phyloP scores from a whole-genome alignment of 2,329 filamentous ascomycete species.

The Zarea fungicola region DNA sequence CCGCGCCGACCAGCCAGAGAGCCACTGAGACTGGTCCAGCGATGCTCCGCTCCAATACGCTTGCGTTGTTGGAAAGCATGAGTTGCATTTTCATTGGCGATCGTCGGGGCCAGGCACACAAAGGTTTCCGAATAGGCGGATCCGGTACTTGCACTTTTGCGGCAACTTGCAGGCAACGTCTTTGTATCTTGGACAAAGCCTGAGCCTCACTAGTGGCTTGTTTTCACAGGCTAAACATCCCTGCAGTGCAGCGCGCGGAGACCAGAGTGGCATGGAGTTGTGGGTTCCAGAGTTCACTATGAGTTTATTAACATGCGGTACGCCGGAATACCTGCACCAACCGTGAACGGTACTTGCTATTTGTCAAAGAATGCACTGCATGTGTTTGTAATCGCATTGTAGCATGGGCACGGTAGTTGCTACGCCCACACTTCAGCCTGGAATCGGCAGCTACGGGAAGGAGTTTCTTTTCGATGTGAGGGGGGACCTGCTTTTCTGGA shows the following conservation, averaged over 20 bases:
- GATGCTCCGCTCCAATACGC: neutral
- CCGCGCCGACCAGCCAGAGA: neutral
- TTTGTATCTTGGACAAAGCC: too few species aligned
- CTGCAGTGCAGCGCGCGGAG: neutral
- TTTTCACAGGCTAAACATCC: neutral
- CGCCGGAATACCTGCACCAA: conserved; percentile 1
- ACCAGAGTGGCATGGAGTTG: neutral
- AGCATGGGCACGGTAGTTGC: neutral
- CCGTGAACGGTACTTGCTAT: conserved; percentile 5
- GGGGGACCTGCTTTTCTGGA: neutral
- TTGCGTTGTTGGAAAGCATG: too few species aligned
- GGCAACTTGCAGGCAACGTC: too few species aligned
- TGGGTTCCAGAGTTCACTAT: neutral
- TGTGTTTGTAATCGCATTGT: neutral
- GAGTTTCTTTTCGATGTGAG: too few species aligned
- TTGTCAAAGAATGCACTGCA: neutral
- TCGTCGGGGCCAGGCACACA: too few species aligned
- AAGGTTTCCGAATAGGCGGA: too few species aligned
- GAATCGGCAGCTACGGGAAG: conserved; percentile 1
- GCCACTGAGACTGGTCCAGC: neutral
- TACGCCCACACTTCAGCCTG: neutral
- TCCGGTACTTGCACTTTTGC: too few species aligned
- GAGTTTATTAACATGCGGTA: neutral
- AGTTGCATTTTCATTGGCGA: too few species aligned
- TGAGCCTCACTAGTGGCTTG: neutral